Percentiles rank a stretch among this genome's conserved stretches.
Evolutionary conservation across 805 yeast genomes (phyloP).

Genomic region (Lipomyces mesembrius): DNA sequence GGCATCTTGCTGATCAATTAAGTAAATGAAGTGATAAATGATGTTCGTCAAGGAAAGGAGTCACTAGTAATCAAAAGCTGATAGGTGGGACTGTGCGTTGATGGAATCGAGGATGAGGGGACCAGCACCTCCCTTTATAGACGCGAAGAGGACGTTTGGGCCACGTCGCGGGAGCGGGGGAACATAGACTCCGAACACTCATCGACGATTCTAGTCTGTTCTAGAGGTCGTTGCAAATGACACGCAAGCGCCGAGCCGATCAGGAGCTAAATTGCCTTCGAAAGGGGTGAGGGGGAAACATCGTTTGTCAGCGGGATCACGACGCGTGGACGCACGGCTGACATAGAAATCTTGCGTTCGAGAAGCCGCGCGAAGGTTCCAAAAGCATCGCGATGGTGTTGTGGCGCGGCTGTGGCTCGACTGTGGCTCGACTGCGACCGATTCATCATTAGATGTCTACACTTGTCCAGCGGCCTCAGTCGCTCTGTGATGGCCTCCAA

Average conservation of each 20-base stretch:
- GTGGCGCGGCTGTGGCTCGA: conserved; percentile 1
- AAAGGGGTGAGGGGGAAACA: background rate
- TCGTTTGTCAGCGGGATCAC: background rate
- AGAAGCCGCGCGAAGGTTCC: conserved; percentile 23
- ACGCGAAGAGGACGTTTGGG: background rate
- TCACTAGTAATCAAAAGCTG: background rate
- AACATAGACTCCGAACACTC: background rate
- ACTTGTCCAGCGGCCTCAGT: no score
- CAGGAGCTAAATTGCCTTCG: conserved; percentile 1
- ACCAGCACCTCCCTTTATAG: background rate
- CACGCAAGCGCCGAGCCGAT: background rate
- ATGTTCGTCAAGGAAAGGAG: background rate
- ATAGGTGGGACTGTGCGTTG: background rate
- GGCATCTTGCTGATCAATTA: conserved; percentile 7
- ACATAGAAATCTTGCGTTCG: conserved; percentile 3
- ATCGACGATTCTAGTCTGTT: background rate
- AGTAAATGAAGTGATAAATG: background rate
- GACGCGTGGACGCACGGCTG: conserved; percentile 5
- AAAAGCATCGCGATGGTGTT: conserved; percentile 1
- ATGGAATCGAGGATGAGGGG: background rate
- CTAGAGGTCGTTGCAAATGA: background rate
- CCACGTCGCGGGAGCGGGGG: background rate
- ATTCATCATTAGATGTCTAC: no score
- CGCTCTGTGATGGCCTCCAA: no score
- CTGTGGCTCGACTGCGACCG: no score